A percentile compares a stretch with the other conserved stretches of the same genome.
These are phyloP conservation scores for Fusarium concolor DNA, from an alignment of 2,329 filamentous ascomycete species.

Conservation along the genomic window DNA sequence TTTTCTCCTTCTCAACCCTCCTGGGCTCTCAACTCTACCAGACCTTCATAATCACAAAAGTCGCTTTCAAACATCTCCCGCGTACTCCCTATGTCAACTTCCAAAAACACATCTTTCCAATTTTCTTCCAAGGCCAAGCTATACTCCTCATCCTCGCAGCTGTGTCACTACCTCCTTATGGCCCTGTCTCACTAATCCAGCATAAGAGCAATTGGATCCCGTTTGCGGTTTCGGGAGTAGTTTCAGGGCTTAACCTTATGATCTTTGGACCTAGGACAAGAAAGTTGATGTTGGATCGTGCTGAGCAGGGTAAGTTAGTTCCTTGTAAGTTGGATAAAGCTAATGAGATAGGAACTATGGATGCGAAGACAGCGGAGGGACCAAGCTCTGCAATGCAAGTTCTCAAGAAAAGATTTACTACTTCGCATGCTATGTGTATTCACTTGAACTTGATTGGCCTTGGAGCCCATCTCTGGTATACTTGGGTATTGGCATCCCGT, in stretches of 20 bases:
- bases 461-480: conserved; percentile 47
- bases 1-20: conserved; percentile 55
- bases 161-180: conserved; percentile 50
- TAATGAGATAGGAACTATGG: conserved; percentile 26
- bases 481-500: conserved; percentile 45
- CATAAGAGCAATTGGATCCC: conserved; percentile 51
- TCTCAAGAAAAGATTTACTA: conserved; percentile 49
- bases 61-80: conserved; percentile 51
- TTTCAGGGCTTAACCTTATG: conserved; percentile 50
- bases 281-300: conserved; percentile 44
- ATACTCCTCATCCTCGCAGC: conserved; percentile 51
- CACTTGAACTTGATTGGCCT: conserved; percentile 56
- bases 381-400: conserved; percentile 27
- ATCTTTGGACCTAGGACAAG: conserved; percentile 54
- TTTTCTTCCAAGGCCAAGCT: conserved; percentile 55
- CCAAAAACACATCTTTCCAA: conserved; percentile 56
- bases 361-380: conserved; percentile 25
- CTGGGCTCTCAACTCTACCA: conserved; percentile 57
- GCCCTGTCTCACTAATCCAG: conserved; percentile 46
- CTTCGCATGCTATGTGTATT: conserved; percentile 56
- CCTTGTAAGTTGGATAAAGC: neutral
- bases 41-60: conserved; percentile 53
- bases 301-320: conserved; percentile 35
- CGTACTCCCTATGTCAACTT: conserved; percentile 52
- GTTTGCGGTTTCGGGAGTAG: conserved; percentile 48